Percentiles rank a stretch among this genome's conserved stretches.
These are phyloP conservation scores for Cercospora beticola DNA, from an alignment of 2,329 filamentous ascomycete species.

Conservation along the genomic window DNA sequence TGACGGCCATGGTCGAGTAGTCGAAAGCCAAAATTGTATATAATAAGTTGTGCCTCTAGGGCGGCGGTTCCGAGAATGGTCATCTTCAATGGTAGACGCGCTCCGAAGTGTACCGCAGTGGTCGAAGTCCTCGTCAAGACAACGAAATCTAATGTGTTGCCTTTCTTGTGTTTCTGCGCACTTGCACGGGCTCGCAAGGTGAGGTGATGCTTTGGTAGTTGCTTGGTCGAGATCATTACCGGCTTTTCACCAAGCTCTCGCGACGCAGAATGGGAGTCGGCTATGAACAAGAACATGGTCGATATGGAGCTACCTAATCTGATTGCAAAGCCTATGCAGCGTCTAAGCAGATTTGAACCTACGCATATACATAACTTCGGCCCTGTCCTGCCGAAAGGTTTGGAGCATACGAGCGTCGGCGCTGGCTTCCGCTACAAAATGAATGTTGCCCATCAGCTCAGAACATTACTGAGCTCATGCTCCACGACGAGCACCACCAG, in stretches of 20 bases:
- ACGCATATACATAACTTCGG: background rate
- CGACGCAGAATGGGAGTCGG: background rate
- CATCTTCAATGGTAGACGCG: no score
- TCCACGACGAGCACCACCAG: conserved; percentile 43
- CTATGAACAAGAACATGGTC: background rate
- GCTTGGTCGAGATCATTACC: background rate
- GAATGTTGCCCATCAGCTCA: background rate
- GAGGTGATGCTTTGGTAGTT: background rate
- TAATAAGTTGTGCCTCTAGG: background rate
- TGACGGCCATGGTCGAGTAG: background rate
- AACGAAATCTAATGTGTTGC: no score
- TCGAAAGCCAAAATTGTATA: background rate
- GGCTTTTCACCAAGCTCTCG: no score
- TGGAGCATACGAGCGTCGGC: background rate
- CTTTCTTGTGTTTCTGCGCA: no score
- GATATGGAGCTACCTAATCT: background rate
- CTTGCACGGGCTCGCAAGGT: no score
- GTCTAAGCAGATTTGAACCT: background rate
- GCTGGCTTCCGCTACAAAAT: background rate
- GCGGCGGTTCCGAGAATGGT: no score
- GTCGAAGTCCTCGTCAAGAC: no score
- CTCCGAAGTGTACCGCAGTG: no score
- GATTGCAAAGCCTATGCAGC: background rate
- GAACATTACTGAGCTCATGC: background rate
- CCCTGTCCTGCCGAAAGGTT: background rate